Percentiles rank a stretch among this genome's conserved stretches.
Conservation (phyloP, 495 filamentous ascomycete genomes). For the Penicillium maclennaniae region DNA sequence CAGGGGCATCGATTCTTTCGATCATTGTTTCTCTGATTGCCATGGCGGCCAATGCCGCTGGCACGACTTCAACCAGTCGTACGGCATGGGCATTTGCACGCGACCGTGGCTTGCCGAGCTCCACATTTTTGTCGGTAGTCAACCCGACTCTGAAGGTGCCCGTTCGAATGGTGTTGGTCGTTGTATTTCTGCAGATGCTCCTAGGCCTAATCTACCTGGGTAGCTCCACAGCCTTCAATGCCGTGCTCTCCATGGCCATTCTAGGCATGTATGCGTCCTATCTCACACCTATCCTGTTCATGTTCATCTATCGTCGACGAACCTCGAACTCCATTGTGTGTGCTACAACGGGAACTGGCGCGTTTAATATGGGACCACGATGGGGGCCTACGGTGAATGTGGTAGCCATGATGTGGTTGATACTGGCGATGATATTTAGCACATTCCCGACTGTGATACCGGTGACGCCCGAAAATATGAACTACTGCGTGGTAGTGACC, state of each 20-base stretch:
- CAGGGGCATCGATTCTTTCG: constrained; percentile 32
- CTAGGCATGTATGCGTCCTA: constrained; percentile 38
- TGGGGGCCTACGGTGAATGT: constrained; percentile 19
- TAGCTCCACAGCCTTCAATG: constrained; percentile 42
- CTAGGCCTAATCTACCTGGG: constrained; percentile 42
- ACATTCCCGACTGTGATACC: constrained; percentile 22
- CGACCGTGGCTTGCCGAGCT: constrained; percentile 16
- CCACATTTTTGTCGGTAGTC: constrained; percentile 12
- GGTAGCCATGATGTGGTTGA: constrained; percentile 16
- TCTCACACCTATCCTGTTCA: constrained; percentile 24
- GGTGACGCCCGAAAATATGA: constrained; percentile 23
- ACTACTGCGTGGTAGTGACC: constrained; percentile 24
- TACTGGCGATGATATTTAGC: constrained; percentile 23
- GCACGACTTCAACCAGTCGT: constrained; percentile 21
- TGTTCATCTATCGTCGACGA: constrained; percentile 20
- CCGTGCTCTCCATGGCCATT: constrained; percentile 38
- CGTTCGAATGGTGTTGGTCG: constrained; percentile 19
- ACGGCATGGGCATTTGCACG: constrained; percentile 26
- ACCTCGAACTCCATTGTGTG: background rate
- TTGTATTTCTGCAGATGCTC: constrained; percentile 25
- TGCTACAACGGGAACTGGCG: constrained; percentile 8
- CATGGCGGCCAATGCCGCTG: constrained; percentile 18
- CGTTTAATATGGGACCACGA: constrained; percentile 14
- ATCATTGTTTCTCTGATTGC: constrained; percentile 18
- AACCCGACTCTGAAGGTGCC: constrained; percentile 18